Evolutionary conservation across 108 stramenopile species (phyloP), one percentile per base, ranked within the genome.

Genomic region (Nitzschia inconspicua): DNA sequence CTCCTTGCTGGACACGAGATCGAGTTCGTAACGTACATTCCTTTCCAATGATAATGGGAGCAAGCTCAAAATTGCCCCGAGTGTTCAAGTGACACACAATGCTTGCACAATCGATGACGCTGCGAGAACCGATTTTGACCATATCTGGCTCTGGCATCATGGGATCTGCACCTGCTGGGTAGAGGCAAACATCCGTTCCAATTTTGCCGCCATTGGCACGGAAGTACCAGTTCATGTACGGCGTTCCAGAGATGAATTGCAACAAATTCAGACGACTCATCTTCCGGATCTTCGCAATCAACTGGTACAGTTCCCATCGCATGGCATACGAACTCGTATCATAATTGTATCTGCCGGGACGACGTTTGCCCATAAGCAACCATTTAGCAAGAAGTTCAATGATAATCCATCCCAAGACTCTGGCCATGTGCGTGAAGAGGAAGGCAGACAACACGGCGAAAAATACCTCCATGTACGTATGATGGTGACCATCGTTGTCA

Each of bases 51-150:
- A 22, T 44, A 29, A 79, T 68, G 14, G 32, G 49, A n/a, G 23
- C 32, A n/a, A 79, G 56, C 32, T 63, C 63, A 47, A 83, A 83
- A 29, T 71, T 77, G 5, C 82, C 82, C 42, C 76, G 61, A 1
- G 82, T 83, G 62, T 83, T 83, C 63, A 83, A 53, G 60, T 83
- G 82, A 24, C 60, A 47, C 1, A 77, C 71, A 9, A 83, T 56
- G 4, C 72, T 65, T 0, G 78, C 78, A 31, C 48, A 44, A 34
- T 83, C 82, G 20, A 83, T 59, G 10, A 62, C 76, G 20, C 53
- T 31, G 22, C 74, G 44, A 46, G 77, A 70, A 0, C 82, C 82
- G 35, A 83, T 83, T 14, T 4, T 36, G 7, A 79, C 68, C 18
- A 78, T 49, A 30, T 79, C 75, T 0, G 76, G 78, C 49, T 83